Base-by-base conservation (phyloP, 257 asterid genomes). In the Asclepias syriaca region DNA sequence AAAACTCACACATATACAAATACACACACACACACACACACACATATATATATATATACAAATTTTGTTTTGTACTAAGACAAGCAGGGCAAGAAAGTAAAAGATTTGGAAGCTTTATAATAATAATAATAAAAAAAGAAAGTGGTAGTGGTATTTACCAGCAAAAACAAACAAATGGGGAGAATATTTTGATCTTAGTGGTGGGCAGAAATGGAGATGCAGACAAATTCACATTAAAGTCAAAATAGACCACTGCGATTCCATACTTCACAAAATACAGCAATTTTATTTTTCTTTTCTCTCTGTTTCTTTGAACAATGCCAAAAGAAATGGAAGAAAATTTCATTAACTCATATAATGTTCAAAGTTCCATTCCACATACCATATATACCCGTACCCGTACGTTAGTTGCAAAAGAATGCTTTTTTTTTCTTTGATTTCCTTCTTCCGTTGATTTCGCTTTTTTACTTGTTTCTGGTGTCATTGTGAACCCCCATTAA, bases 391-490 rank as follows among this genome's bases (percentile, higher is more conserved):
- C 24, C 49, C 56, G 56, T 29, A 40, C 56, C 27, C 34, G 24
- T 37, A 57, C 64, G 64, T 32, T 34, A 43, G 60, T 43, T 40
- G 56, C 32, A 51, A 56, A 43, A 21, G 48, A 6, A n/a, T 6
- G 19, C 43, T 19, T 43, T 19, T 8, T 11, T 34, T 34, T 29
- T 29, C 0, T 29, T 29, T 24, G 27, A 48, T 15, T 24, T 68
- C 51, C 69, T 37, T 57, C 73, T 71, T 82, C 97, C 97, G 96
- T 85, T 87, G 85, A 92, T 90, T 85, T 74, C 97, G 94, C 84
- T 71, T 50, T 15, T 68, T 15, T 61, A 32, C 57, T 55, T 74
- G 32, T 45, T 10, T 10, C 39, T 68, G 70, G 70, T 73, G 71
- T 66, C 50, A 73, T 73, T 77, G 85, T 69, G 71, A 78, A 74